Percentiles rank a stretch among this genome's conserved stretches.
These are phyloP conservation scores for Nyctanthes arbortristis DNA, from an alignment of 257 asterid genomes.

Conservation along the genomic window DNA sequence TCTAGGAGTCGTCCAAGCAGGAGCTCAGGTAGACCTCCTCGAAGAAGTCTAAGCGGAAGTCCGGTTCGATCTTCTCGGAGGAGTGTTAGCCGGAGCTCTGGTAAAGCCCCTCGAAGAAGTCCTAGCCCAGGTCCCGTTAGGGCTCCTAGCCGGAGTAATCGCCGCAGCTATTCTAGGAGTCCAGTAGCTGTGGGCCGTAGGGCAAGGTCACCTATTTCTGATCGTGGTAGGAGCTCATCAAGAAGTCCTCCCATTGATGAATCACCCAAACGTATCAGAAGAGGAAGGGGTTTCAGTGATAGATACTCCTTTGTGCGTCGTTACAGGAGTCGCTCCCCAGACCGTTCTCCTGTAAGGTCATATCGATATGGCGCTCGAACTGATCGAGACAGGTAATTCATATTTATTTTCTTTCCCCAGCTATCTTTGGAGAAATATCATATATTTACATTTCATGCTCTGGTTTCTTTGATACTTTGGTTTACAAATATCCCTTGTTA, in stretches of 20 bases:
- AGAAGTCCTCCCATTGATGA: slow-evolving; percentile 86
- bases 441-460: not conserved
- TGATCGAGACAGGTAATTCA: slow-evolving; percentile 76
- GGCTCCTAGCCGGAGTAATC: slow-evolving; percentile 61
- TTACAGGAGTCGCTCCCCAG: slow-evolving; percentile 89
- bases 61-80: slow-evolving; percentile 59
- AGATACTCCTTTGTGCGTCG: slow-evolving; percentile 76
- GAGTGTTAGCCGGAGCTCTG: slow-evolving; percentile 87
- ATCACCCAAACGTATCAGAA: slow-evolving; percentile 84
- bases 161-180: slow-evolving; percentile 68
- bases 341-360: slow-evolving; percentile 80
- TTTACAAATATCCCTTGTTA: slow-evolving; percentile 8
- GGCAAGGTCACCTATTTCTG: slow-evolving; percentile 71
- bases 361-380: slow-evolving; percentile 75
- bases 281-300: slow-evolving; percentile 99
- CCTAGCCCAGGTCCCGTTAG: slow-evolving; percentile 67
- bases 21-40: slow-evolving; percentile 49
- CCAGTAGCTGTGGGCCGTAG: slow-evolving; percentile 62
- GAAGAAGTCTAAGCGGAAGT: slow-evolving; percentile 79
- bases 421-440: not conserved
- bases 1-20: slow-evolving; percentile 50
- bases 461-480: slow-evolving; percentile 4
- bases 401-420: not conserved
- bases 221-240: slow-evolving; percentile 77
- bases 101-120: slow-evolving; percentile 61